A percentile compares a stretch with the other conserved stretches of the same genome.
Evolutionary conservation across 306 rosid species (phyloP).

Genomic region (Sphenostylis stenocarpa): DNA sequence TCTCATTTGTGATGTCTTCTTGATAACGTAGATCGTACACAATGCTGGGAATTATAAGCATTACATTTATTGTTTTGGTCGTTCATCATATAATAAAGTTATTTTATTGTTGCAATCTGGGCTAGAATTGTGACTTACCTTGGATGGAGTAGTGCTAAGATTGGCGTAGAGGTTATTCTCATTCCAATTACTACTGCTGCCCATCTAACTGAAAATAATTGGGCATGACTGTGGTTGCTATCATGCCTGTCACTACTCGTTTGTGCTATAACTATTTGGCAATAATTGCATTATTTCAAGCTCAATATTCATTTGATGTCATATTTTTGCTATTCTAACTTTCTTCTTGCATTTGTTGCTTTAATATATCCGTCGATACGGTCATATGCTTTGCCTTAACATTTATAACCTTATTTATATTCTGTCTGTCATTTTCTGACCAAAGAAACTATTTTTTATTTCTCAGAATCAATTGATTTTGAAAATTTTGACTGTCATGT

Average conservation of each 20-base stretch:
- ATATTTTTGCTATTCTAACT: slow-evolving; percentile 22
- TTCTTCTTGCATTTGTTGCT: slow-evolving; percentile 15
- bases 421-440: slow-evolving; percentile 36
- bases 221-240: neutral
- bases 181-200: neutral
- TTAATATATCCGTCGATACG: slow-evolving; percentile 10
- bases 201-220: slow-evolving; percentile 16
- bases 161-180: neutral
- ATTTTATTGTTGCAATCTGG: slow-evolving; percentile 27
- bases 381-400: neutral
- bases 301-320: slow-evolving; percentile 7
- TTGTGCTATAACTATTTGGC: neutral
- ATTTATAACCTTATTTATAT: slow-evolving; percentile 13
- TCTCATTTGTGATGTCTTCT: neutral
- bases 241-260: neutral
- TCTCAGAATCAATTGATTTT: slow-evolving; percentile 32
- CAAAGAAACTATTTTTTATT: slow-evolving; percentile 25
- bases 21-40: slow-evolving; percentile 9
- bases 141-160: slow-evolving; percentile 18
- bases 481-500: slow-evolving; percentile 37
- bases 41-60: slow-evolving; percentile 2
- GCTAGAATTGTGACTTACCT: neutral
- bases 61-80: slow-evolving; percentile 20
- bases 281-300: slow-evolving; percentile 1
- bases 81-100: slow-evolving; percentile 16